A percentile compares a stretch with the other conserved stretches of the same genome.
These are phyloP conservation scores for Mortierella hygrophila DNA, from an alignment of 192 early-diverging fungal species.

Conservation along the genomic window DNA sequence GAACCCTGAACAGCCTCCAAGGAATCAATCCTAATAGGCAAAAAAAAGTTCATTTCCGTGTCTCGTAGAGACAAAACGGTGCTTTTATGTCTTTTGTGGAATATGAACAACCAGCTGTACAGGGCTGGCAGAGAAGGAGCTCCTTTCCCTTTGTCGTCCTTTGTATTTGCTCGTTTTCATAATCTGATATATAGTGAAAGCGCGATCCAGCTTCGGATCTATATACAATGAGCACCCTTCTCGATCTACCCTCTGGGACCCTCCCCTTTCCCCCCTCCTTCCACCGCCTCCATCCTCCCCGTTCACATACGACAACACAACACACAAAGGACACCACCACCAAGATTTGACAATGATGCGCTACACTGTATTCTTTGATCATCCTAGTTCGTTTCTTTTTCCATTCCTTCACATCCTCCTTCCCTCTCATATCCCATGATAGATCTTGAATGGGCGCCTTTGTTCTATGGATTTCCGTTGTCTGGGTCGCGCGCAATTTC, in stretches of 20 bases:
- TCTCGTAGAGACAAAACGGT: neutral
- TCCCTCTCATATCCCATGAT: neutral
- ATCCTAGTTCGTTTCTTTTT: neutral
- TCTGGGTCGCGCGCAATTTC: neutral
- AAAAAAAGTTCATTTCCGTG: neutral
- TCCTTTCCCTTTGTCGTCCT: neutral
- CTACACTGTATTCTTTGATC: neutral
- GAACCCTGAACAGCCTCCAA: neutral
- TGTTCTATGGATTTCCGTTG: neutral
- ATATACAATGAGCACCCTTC: neutral
- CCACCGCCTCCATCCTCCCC: neutral
- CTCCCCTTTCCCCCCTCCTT: neutral
- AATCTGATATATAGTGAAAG: conserved; percentile 55
- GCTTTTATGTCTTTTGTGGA: conserved; percentile 10
- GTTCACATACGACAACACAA: too few species aligned
- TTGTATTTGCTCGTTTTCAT: neutral
- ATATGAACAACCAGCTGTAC: neutral
- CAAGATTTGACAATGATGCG: too few species aligned
- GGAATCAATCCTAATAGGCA: too few species aligned
- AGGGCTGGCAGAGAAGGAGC: neutral
- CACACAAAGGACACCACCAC: too few species aligned
- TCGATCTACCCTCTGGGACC: conserved; percentile 3
- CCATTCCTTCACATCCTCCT: neutral
- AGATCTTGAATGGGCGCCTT: neutral
- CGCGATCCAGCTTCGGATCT: conserved; percentile 45